A percentile compares a stretch with the other conserved stretches of the same genome.
These are phyloP conservation scores for Furcasterigmium furcatum DNA, from an alignment of 2,329 filamentous ascomycete genomes.

Conservation along the genomic window DNA sequence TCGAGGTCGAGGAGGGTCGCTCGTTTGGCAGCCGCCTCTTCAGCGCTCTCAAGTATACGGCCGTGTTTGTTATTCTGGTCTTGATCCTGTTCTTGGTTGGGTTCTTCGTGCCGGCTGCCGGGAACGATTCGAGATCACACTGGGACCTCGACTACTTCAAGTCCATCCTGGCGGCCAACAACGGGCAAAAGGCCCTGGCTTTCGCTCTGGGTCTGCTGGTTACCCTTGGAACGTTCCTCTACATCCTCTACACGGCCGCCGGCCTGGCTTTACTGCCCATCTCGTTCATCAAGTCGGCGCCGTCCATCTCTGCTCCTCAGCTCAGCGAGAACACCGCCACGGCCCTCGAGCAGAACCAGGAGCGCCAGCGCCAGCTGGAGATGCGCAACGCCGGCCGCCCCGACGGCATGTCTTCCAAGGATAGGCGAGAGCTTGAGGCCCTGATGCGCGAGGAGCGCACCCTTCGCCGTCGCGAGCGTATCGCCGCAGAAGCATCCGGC, in stretches of 20 bases:
- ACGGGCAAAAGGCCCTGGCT: constrained; percentile 87
- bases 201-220: constrained; percentile 89
- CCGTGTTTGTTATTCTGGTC: constrained; percentile 77
- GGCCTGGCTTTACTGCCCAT: constrained; percentile 88
- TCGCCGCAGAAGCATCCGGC: constrained; percentile 79
- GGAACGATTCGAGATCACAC: constrained; percentile 60
- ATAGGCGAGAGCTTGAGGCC: constrained; percentile 82
- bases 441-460: constrained; percentile 90
- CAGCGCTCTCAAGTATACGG: constrained; percentile 87
- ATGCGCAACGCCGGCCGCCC: constrained; percentile 75
- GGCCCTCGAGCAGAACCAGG: constrained; percentile 82
- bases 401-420: constrained; percentile 75
- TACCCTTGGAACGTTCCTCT: constrained; percentile 80
- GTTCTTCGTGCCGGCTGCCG: constrained; percentile 86
- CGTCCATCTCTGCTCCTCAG: constrained; percentile 78
- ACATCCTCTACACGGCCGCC: constrained; percentile 82
- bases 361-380: constrained; percentile 89
- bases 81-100: constrained; percentile 85
- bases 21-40: constrained; percentile 69
- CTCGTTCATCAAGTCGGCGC: constrained; percentile 87
- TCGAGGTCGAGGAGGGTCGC: constrained; percentile 76
- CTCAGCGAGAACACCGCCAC: constrained; percentile 74
- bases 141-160: constrained; percentile 91
- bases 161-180: constrained; percentile 76
- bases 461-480: constrained; percentile 80